Percentiles rank a stretch among this genome's conserved stretches.
Evolutionary conservation across 2,329 filamentous ascomycete species (phyloP).

Genomic region (Dryadomyces quercivorus): DNA sequence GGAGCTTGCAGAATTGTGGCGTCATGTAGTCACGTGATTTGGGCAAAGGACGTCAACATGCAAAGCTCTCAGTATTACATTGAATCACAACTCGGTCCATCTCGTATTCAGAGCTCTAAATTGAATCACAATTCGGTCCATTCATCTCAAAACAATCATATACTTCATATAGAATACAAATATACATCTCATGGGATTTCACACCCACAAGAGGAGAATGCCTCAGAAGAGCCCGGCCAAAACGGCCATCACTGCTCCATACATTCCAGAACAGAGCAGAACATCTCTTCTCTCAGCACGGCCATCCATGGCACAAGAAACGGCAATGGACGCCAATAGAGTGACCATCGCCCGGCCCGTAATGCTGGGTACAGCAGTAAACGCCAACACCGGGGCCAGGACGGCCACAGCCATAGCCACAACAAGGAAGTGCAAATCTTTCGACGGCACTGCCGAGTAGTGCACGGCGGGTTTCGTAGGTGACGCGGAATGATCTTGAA

Average conservation of each 20-base stretch:
- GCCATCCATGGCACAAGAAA: slow-evolving; percentile 14
- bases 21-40: no score
- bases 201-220: neutral
- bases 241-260: slow-evolving; percentile 9
- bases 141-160: no score
- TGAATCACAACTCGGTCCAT: no score
- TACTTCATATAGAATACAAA: neutral
- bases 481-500: no score
- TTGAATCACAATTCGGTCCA: no score
- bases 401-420: slow-evolving; percentile 36
- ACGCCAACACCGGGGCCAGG: slow-evolving; percentile 45
- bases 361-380: slow-evolving; percentile 43
- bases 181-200: neutral
- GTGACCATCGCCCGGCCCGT: slow-evolving; percentile 45
- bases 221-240: neutral
- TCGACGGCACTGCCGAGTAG: neutral
- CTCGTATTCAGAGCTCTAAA: no score
- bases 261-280: slow-evolving; percentile 7
- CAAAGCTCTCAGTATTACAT: no score
- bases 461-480: neutral
- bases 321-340: slow-evolving; percentile 34
- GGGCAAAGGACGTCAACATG: no score
- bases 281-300: slow-evolving; percentile 2
- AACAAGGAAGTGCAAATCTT: slow-evolving; percentile 18
- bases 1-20: no score